Evolutionary conservation across 179 eudicot species (phyloP).

Genomic region (Silene coronaria): DNA sequence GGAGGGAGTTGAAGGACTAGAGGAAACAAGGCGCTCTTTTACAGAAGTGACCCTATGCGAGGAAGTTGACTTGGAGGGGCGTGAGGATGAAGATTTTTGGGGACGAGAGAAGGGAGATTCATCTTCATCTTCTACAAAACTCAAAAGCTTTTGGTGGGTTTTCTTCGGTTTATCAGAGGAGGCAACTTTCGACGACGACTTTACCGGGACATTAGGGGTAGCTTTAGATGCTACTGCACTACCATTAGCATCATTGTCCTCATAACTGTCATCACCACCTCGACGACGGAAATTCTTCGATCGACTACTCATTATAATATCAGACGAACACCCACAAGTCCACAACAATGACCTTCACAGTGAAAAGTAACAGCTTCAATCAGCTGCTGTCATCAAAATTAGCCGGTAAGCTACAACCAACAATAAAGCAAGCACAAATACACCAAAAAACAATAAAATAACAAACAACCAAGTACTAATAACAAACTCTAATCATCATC

Average conservation of each 20-base stretch:
- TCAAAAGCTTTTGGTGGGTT: slow-evolving; percentile 54
- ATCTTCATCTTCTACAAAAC: slow-evolving; percentile 83
- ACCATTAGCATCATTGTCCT: slow-evolving; percentile 29
- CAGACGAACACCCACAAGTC: neutral
- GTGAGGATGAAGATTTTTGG: slow-evolving; percentile 30
- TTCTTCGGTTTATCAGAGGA: slow-evolving; percentile 43
- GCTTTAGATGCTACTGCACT: slow-evolving; percentile 22
- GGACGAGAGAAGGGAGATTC: slow-evolving; percentile 49
- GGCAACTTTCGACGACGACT: slow-evolving; percentile 23
- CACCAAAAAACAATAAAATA: too few species aligned
- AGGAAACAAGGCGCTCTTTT: slow-evolving; percentile 43
- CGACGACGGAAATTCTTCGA: slow-evolving; percentile 84
- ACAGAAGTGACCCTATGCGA: slow-evolving; percentile 48
- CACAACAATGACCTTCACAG: slow-evolving; percentile 2
- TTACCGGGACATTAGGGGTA: slow-evolving; percentile 14
- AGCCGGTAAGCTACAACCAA: neutral
- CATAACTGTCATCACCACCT: slow-evolving; percentile 44
- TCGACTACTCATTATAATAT: slow-evolving; percentile 39
- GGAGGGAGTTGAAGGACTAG: slow-evolving; percentile 37
- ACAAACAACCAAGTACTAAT: too few species aligned
- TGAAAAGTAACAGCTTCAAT: neutral
- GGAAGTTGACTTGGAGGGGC: slow-evolving; percentile 36
- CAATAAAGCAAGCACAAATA: too few species aligned
- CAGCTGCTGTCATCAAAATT: slow-evolving; percentile 1
- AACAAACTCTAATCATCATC: too few species aligned